A percentile compares a stretch with the other conserved stretches of the same genome.
phyloP scores from a whole-genome alignment of 1,139 yeast species.

The Taphrina betulina region DNA sequence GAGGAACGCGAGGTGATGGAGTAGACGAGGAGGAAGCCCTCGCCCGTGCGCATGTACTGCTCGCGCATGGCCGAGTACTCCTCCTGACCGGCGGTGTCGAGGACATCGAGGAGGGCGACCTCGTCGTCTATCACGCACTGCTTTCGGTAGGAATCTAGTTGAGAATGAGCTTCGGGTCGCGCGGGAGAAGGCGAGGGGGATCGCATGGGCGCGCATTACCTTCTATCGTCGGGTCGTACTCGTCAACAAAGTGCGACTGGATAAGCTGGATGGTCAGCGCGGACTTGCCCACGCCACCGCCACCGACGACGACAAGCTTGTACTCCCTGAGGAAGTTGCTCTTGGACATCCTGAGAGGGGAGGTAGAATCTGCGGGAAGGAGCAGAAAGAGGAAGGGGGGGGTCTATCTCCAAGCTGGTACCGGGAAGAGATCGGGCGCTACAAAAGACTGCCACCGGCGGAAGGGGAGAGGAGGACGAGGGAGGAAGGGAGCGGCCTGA shows the following conservation, averaged over 20 bases:
- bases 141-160: slow-evolving; percentile 50
- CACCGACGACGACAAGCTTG: slow-evolving; percentile 90
- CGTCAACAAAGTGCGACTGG: slow-evolving; percentile 75
- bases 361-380: neutral
- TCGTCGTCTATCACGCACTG: slow-evolving; percentile 46
- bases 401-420: neutral
- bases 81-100: slow-evolving; percentile 53
- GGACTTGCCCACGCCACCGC: slow-evolving; percentile 96
- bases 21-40: slow-evolving; percentile 59
- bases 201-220: slow-evolving; percentile 34
- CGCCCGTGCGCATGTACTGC: slow-evolving; percentile 52
- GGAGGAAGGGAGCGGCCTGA: neutral
- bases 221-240: slow-evolving; percentile 43
- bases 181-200: no score
- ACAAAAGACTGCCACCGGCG: no score
- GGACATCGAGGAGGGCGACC: slow-evolving; percentile 47
- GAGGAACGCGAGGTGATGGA: slow-evolving; percentile 78
- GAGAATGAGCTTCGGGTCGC: slow-evolving; percentile 75
- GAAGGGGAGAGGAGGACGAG: neutral
- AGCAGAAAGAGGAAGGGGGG: neutral
- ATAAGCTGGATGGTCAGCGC: slow-evolving; percentile 84
- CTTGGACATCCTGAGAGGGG: slow-evolving; percentile 17
- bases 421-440: neutral
- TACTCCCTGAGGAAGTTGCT: slow-evolving; percentile 47
- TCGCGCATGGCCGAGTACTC: slow-evolving; percentile 63